Base-by-base conservation (phyloP, 495 filamentous ascomycete genomes). In the Letharia lupina region DNA sequence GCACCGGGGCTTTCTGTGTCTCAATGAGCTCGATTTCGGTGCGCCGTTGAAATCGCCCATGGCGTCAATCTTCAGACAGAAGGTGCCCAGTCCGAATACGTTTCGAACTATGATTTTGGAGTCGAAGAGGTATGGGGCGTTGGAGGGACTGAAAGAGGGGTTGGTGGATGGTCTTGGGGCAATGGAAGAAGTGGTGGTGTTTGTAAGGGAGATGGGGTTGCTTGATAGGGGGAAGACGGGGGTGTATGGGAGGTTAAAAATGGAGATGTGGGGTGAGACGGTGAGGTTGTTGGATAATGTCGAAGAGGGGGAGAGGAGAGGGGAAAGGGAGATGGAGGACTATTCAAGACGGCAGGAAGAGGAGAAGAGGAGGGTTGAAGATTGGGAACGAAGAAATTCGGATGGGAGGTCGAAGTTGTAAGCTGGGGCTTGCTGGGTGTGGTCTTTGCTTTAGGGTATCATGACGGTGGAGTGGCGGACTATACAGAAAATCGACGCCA, bases 1-100 rank as follows among this genome's bases (percentile, higher is more conserved):
- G 0, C 37, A 77, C 5, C 80, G 81, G 40, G 90, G 90, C 2
- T 91, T 85, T 73, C 73, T 87, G 16, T 92, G 90, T 73, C 71
- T 93, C 56, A 92, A 93, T 71, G 90, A 93, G 74, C 75, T 92
- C 5, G 88, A 91, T 15, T 86, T 93, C 39, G 89, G 90, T 20
- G 85, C 87, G 0, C 86, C 88, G 12, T 79, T 94, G 15, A 80
- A 84, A 58, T 78, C 87, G 1, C 81, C 89, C 15, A 91, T 94
- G 89, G 81, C 81, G 67, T 74, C 77, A n/a, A 83, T 93, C 47
- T 92, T 93, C 74, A 77, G 88, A 12, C 74, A 86, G 62, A 94
- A 94, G 73, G 69, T 87, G 1, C 56, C 75, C 1, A 71, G 80
- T 2, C 75, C 84, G 3, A 62, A 71, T 6, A 80, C 80, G 0